A percentile compares a stretch with the other conserved stretches of the same genome.
phyloP scores from a whole-genome alignment of 345 rosid genomes.

The Kernera saxatilis region DNA sequence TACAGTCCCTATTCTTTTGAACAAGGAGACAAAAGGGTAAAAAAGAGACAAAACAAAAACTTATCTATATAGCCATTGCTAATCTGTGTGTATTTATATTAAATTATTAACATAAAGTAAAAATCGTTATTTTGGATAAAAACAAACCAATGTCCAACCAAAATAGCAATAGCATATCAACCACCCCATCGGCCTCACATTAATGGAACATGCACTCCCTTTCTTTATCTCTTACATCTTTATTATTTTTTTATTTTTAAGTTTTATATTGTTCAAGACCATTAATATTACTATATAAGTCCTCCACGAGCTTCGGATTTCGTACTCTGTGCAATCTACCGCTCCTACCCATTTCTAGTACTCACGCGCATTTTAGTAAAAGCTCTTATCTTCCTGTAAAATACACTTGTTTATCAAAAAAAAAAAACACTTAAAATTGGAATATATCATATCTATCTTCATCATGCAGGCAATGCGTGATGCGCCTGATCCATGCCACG shows the following conservation, averaged over 20 bases:
- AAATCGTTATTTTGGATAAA: slow-evolving; percentile 11
- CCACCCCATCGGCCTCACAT: slow-evolving; percentile 31
- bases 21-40: not conserved
- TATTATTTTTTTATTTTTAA: not conserved
- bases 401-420: no score
- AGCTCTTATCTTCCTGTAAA: not conserved
- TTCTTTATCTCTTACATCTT: not conserved
- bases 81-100: not conserved
- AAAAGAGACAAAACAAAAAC: not conserved
- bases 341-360: slow-evolving; percentile 6
- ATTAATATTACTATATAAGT: not conserved
- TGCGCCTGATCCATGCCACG: not conserved
- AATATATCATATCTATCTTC: not conserved
- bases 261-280: not conserved
- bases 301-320: slow-evolving; percentile 25
- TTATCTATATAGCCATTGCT: not conserved
- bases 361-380: slow-evolving; percentile 12
- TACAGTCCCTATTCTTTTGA: not conserved
- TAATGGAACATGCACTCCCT: slow-evolving; percentile 21
- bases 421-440: not conserved
- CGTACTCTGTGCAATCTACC: not conserved
- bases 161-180: slow-evolving; percentile 27
- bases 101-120: not conserved
- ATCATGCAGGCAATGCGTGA: slow-evolving; percentile 2
- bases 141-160: slow-evolving; percentile 17